Base-by-base conservation (phyloP, 1,284 basidiomycete species). In the Clitocybe nebularis region DNA sequence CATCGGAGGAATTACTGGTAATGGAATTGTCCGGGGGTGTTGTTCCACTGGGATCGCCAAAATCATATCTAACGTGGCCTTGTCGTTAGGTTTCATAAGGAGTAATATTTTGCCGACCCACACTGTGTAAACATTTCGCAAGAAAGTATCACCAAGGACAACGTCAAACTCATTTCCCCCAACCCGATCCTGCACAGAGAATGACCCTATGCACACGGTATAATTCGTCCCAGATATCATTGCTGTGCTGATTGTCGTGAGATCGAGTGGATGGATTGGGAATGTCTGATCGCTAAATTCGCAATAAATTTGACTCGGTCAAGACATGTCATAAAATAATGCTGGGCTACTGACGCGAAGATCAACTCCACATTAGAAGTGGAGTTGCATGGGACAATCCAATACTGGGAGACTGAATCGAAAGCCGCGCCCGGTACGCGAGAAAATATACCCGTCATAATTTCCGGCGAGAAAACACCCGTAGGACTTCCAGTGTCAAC, bases 121-220 rank as follows among this genome's bases (percentile, higher is more conserved):
- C 61, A 79, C 64, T 1, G 72, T 67, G 55, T 80, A 79, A 25
- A 71, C 63, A 41, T 79, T 80, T 33, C 79, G 69, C 50, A 78
- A 62, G 56, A 76, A 73, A 6, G 67, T 58, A 47, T 71, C 72
- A 10, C 79, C 79, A 21, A 80, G 63, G n/a, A 77, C 43, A 19
- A 64, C 60, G 37, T 75, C 72, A 20, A 67, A 60, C 10, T 61
- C 66, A 24, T 43, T 43, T 2, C 30, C 46, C 5, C 53, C 56
- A 32, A 54, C 40, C 16, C 37, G 41, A 9, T 66, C 61, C 2
- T 53, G 52, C 1, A 53, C 50, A 1, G 55, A 55, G 41, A 67
- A 58, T 17, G 64, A 41, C 23, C 54, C 56, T 28, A 60, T 36
- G 54, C 71, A 68, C 41, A 64, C 60, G 10, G 69, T 61, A 45